Evolutionary conservation across 257 asterid genomes (phyloP).

Genomic region (Primulina huaijiensis): DNA sequence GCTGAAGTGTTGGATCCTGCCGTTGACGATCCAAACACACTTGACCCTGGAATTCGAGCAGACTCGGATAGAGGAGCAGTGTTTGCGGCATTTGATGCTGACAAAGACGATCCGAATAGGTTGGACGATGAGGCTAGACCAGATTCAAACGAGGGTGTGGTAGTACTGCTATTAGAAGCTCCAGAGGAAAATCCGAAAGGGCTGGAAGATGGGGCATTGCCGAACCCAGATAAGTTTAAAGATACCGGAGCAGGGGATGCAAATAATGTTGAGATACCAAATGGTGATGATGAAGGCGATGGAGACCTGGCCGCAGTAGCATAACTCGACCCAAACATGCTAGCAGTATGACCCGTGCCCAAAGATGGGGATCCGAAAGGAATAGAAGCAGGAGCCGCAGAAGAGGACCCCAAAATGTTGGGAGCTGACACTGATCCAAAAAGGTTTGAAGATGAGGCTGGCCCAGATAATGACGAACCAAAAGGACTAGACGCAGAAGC

Average conservation of each 20-base stretch:
- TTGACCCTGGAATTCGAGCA: slow-evolving; percentile 1
- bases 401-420: slow-evolving; percentile 29
- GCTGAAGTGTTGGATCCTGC: slow-evolving; percentile 21
- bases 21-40: slow-evolving; percentile 30
- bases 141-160: slow-evolving; percentile 40
- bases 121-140: slow-evolving; percentile 21
- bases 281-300: slow-evolving; percentile 37
- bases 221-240: slow-evolving; percentile 38
- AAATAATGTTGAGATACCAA: slow-evolving; percentile 32
- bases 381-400: slow-evolving; percentile 31
- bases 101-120: slow-evolving; percentile 28
- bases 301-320: slow-evolving; percentile 27
- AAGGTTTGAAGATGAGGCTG: neutral
- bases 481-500: slow-evolving; percentile 20
- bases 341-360: slow-evolving; percentile 25
- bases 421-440: slow-evolving; percentile 24
- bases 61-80: slow-evolving; percentile 22
- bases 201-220: slow-evolving; percentile 35
- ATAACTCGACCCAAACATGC: slow-evolving; percentile 30
- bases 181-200: slow-evolving; percentile 39
- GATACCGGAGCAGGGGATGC: slow-evolving; percentile 43
- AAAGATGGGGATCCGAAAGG: slow-evolving; percentile 25
- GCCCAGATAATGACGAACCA: slow-evolving; percentile 22
- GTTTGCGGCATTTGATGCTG: slow-evolving; percentile 22
- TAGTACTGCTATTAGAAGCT: slow-evolving; percentile 31